Percentiles rank a stretch among this genome's conserved stretches.
Conservation (phyloP, 1,284 basidiomycete species). For the Heterobasidion parviporum region DNA sequence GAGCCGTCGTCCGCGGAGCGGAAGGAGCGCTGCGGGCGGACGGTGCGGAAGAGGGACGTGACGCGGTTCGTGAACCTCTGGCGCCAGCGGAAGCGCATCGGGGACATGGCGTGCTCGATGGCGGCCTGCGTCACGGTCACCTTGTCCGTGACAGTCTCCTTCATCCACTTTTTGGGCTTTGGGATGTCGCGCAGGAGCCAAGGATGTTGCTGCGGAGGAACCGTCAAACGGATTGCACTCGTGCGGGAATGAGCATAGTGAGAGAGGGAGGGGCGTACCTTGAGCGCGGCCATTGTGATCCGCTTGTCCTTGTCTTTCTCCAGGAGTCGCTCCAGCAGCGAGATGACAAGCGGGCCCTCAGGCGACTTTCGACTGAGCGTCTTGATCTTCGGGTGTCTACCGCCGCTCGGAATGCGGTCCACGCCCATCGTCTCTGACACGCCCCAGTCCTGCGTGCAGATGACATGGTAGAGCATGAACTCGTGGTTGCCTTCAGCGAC, state of each 20-base stretch:
- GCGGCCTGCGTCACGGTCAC: conserved; percentile 74
- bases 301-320: conserved; percentile 79
- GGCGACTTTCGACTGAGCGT: conserved; percentile 23
- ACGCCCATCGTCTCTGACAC: conserved; percentile 70
- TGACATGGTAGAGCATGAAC: conserved; percentile 79
- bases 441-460: conserved; percentile 74
- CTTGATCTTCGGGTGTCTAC: conserved; percentile 32
- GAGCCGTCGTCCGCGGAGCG: conserved; percentile 16
- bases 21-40: conserved; percentile 29
- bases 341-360: conserved; percentile 57
- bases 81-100: conserved; percentile 48
- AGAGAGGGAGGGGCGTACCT: conserved; percentile 44
- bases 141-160: conserved; percentile 60
- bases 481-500: conserved; percentile 57
- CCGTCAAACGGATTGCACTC: conserved; percentile 2
- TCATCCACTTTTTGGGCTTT: conserved; percentile 72
- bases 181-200: conserved; percentile 78
- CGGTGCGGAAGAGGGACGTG: conserved; percentile 38
- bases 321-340: conserved; percentile 70
- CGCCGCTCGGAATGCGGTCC: conserved; percentile 59
- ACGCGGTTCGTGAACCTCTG: conserved; percentile 34
- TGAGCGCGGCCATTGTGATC: conserved; percentile 79
- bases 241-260: conserved; percentile 9
- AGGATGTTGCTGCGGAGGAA: conserved; percentile 39
- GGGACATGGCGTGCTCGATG: conserved; percentile 68